Conservation (phyloP, 2,329 filamentous ascomycete species). For the Drechslerella coelobrocha region DNA sequence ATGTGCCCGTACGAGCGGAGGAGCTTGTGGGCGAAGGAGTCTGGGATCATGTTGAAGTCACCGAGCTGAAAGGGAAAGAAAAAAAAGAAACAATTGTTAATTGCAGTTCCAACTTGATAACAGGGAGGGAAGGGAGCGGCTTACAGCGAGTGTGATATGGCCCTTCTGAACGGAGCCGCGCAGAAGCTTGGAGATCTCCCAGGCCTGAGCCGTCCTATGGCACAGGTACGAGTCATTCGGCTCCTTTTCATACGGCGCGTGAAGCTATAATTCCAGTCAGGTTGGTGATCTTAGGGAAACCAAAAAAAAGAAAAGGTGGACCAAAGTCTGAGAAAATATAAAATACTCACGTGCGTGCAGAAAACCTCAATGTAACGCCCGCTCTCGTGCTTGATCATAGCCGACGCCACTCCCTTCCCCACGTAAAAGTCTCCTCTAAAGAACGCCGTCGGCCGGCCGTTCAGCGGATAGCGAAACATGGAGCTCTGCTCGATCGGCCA, state of each 20-base stretch:
- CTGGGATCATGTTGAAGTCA: constrained; percentile 95
- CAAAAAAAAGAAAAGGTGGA: background rate
- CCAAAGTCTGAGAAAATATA: constrained; percentile 9
- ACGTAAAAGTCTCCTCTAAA: constrained; percentile 96
- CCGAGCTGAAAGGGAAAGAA: no score
- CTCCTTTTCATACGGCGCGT: constrained; percentile 81
- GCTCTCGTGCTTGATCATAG: constrained; percentile 72
- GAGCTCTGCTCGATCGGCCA: constrained; percentile 91
- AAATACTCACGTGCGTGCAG: constrained; percentile 75
- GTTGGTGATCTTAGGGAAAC: no score
- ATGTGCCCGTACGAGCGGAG: constrained; percentile 80
- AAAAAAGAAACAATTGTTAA: no score
- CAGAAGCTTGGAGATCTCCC: constrained; percentile 91
- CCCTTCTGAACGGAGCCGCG: constrained; percentile 79
- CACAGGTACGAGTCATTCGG: constrained; percentile 82
- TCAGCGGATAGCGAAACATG: constrained; percentile 88
- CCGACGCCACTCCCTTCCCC: constrained; percentile 89
- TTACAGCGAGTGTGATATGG: constrained; percentile 75
- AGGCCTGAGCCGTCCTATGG: constrained; percentile 89
- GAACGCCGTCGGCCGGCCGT: constrained; percentile 90
- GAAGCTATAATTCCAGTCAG: constrained; percentile 62
- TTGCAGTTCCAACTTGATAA: background rate
- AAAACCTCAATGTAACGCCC: constrained; percentile 77
- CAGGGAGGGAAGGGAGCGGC: background rate
- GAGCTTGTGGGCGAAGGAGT: constrained; percentile 81